Evolutionary conservation across 345 rosid genomes (phyloP).

Genomic region (Toxicodendron radicans): DNA sequence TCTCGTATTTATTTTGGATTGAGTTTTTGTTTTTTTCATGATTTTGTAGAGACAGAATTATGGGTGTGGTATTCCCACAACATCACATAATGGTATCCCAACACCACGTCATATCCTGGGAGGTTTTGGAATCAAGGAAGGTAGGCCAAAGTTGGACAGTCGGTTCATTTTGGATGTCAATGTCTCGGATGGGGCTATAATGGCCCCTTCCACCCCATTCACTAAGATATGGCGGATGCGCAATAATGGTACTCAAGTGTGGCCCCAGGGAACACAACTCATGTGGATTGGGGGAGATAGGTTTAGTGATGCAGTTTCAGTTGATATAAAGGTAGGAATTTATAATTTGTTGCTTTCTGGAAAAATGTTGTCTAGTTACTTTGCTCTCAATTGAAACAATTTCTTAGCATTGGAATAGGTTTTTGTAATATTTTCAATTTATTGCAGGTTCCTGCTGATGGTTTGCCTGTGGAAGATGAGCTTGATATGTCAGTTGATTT

Average conservation of each 20-base stretch:
- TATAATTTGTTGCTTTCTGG: background rate
- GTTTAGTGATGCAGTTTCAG: constrained; percentile 38
- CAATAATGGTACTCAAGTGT: constrained; percentile 66
- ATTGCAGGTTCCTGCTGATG: constrained; percentile 64
- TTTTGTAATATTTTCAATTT: background rate
- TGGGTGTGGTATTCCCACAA: constrained; percentile 32
- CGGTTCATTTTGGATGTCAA: constrained; percentile 82
- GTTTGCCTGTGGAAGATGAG: constrained; percentile 64
- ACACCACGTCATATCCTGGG: constrained; percentile 23
- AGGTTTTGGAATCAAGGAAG: constrained; percentile 35
- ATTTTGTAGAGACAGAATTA: constrained; percentile 24
- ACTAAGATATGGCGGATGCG: constrained; percentile 95
- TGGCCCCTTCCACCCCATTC: constrained; percentile 73
- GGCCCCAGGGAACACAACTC: constrained; percentile 66
- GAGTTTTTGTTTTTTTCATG: constrained; percentile 14
- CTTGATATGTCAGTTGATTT: constrained; percentile 77
- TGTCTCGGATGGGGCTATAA: constrained; percentile 73
- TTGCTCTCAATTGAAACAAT: background rate
- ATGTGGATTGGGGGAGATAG: constrained; percentile 84
- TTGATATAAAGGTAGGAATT: constrained; percentile 57
- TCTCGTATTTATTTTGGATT: constrained; percentile 1
- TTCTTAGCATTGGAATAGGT: background rate
- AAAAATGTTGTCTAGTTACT: background rate
- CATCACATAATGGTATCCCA: constrained; percentile 21
- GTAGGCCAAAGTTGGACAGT: constrained; percentile 63